Percentiles rank a stretch among this genome's conserved stretches.
These are phyloP conservation scores for Talaromyces sp. DNA, from an alignment of 2,329 filamentous ascomycete genomes.

Conservation along the genomic window DNA sequence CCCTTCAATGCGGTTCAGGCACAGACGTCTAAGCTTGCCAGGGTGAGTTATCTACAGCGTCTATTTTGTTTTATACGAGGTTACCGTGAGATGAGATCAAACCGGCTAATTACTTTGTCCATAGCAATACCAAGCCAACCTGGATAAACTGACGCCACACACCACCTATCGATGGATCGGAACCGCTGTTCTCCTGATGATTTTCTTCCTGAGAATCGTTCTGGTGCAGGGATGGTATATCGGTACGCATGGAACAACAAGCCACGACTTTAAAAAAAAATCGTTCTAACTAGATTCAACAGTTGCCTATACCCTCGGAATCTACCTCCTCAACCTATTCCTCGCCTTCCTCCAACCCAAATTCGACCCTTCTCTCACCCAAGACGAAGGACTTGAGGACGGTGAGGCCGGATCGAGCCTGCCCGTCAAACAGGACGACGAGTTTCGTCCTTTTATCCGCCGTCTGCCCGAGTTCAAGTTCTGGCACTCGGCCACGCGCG, in stretches of 20 bases:
- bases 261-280: background rate
- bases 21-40: slow-evolving; percentile 57
- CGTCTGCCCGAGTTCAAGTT: slow-evolving; percentile 99
- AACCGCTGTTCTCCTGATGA: slow-evolving; percentile 66
- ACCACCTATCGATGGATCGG: slow-evolving; percentile 84
- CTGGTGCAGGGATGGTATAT: slow-evolving; percentile 98
- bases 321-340: slow-evolving; percentile 98
- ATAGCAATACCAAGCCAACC: slow-evolving; percentile 87
- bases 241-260: slow-evolving; percentile 49
- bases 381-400: slow-evolving; percentile 95
- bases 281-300: background rate
- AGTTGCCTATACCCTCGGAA: slow-evolving; percentile 97
- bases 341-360: slow-evolving; percentile 97
- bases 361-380: slow-evolving; percentile 93
- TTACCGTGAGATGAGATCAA: background rate
- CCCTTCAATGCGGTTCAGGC: slow-evolving; percentile 85
- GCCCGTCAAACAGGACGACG: slow-evolving; percentile 92
- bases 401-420: slow-evolving; percentile 63
- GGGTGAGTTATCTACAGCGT: slow-evolving; percentile 27
- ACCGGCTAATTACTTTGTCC: background rate
- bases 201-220: slow-evolving; percentile 87
- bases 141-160: slow-evolving; percentile 89
- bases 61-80: background rate
- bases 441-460: slow-evolving; percentile 96
- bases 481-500: slow-evolving; percentile 92